Conservation (phyloP, 2,329 filamentous ascomycete genomes). For the Stachybotrys echinatus region DNA sequence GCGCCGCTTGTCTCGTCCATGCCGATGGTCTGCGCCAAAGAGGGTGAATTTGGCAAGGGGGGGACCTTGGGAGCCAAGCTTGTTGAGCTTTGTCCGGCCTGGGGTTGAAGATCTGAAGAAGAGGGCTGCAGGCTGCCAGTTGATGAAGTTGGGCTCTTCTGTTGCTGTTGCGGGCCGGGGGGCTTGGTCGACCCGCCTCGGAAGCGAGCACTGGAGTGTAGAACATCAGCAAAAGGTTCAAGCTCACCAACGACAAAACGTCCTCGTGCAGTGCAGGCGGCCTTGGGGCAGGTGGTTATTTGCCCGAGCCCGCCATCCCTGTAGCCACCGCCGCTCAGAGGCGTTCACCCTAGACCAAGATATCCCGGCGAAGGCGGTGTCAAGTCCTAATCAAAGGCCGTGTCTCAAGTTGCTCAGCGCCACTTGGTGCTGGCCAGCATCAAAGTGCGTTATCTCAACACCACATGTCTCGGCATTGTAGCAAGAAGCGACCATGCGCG, state of each 20-base stretch:
- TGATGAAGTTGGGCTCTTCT: constrained; percentile 45
- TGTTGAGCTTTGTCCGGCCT: constrained; percentile 45
- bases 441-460: not conserved
- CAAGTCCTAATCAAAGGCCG: constrained; percentile 4
- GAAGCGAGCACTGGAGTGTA: constrained; percentile 50
- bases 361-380: constrained; percentile 3
- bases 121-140: constrained; percentile 40
- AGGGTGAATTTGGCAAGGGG: constrained; percentile 58
- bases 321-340: too few relatives aligned
- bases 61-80: constrained; percentile 54
- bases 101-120: constrained; percentile 39
- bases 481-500: not conserved
- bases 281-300: too few relatives aligned
- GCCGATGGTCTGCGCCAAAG: constrained; percentile 61
- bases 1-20: constrained; percentile 56
- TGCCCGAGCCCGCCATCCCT: too few relatives aligned
- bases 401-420: not conserved
- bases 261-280: too few relatives aligned
- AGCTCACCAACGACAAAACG: constrained; percentile 1
- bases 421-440: not conserved
- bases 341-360: too few relatives aligned
- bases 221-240: constrained; percentile 18
- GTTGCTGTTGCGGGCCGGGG: constrained; percentile 31
- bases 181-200: constrained; percentile 49
- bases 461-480: not conserved